Evolutionary conservation across 1,139 yeast genomes (phyloP), one percentile per base, ranked within the genome.

Genomic region (Sugiyamaella pinicola): DNA sequence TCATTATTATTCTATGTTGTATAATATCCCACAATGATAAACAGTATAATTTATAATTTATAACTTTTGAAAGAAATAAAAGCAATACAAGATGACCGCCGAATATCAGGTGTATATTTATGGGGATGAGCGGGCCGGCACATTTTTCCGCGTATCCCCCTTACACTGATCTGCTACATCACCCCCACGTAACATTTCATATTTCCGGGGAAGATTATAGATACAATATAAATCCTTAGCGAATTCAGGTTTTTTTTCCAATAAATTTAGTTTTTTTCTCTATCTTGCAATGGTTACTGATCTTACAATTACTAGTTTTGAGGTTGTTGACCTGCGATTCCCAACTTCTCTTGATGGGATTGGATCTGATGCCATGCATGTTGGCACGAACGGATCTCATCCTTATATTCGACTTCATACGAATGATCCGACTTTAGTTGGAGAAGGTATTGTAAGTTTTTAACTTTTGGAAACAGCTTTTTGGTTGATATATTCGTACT

Each of bases 351-450:
- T 70, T 15, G 66, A 64, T 53, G 70, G 69, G 15, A 62, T 65
- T 47, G 74, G 74, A 15, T 64, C 69, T 13, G 74, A 70, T 57
- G 74, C 74, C 45, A 70, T 70, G 72, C 69, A 69, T 54, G 65
- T 61, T 15, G 71, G 70, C 9, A 68, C 71, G 43, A 67, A 69
- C 57, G 69, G 69, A 31, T 69, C 72, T 4, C 61, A 61, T 39
- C 63, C 69, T 5, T 64, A 61, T 51, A 47, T 63, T 26, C 50
- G 51, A 9, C 55, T 64, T 15, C 13, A 49, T 26, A 64, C 68
- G 4, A 54, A 55, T 41, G 52, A 56, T 47, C 46, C 60, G 13
- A 56, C 53, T n/a, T 52, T 63, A 24, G 43, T 47, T 15, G 69
- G 69, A 22, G 60, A 63, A 29, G 68, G 68, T 7, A 64, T 64